These are phyloP conservation scores for Physcia stellaris DNA, from an alignment of 495 filamentous ascomycete genomes.

Conservation along the genomic window DNA sequence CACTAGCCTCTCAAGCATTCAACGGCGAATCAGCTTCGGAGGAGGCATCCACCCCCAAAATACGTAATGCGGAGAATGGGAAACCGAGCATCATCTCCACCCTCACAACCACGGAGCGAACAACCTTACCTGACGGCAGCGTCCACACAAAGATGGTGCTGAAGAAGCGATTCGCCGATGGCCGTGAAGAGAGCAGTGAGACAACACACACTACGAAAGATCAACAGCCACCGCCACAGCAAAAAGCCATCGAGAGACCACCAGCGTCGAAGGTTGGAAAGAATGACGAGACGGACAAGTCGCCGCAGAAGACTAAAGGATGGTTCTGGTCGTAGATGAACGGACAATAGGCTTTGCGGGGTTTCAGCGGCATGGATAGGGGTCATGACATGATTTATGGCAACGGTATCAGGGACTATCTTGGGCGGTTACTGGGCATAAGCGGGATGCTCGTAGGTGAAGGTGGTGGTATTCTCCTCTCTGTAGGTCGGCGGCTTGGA, in stretches of 20 bases:
- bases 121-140: conserved; percentile 43
- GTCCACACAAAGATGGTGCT: conserved; percentile 44
- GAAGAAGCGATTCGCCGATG: conserved; percentile 50
- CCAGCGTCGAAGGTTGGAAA: not conserved
- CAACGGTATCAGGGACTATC: too few species aligned
- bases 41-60: conserved; percentile 12
- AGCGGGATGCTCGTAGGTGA: too few species aligned
- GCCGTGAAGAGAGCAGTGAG: conserved; percentile 44
- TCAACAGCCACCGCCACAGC: not conserved
- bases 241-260: too few species aligned
- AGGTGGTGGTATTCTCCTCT: too few species aligned
- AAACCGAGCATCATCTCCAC: conserved; percentile 37
- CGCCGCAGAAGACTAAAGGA: not conserved
- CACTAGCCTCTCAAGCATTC: not conserved
- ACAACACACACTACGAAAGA: conserved; percentile 10
- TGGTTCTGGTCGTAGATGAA: not conserved
- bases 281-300: not conserved
- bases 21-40: conserved; percentile 4
- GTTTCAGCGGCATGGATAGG: not conserved
- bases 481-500: too few species aligned
- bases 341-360: not conserved
- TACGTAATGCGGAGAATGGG: conserved; percentile 11
- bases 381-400: too few species aligned
- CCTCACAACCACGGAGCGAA: conserved; percentile 40
- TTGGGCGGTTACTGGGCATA: too few species aligned